Conservation (phyloP, 306 rosid species). For the Ammopiptanthus mongolicus region DNA sequence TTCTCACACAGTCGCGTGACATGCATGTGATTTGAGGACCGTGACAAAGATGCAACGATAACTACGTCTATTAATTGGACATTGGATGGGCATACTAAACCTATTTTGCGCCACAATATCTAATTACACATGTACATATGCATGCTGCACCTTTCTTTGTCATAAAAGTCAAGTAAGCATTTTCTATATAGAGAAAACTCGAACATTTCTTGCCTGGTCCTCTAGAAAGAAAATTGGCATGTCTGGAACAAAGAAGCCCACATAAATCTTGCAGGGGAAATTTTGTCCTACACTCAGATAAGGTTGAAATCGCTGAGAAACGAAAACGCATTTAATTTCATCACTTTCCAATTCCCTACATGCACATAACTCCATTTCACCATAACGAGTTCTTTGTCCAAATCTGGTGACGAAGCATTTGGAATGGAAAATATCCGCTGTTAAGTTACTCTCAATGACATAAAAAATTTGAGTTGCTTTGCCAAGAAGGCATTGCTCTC, state of each 20-base stretch:
- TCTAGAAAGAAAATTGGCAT: background rate
- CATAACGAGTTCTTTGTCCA: constrained; percentile 26
- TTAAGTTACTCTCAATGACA: constrained; percentile 40
- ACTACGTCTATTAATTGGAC: background rate
- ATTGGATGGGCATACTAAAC: background rate
- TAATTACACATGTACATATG: background rate
- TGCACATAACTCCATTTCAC: constrained; percentile 8
- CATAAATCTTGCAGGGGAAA: background rate
- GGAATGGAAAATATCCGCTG: constrained; percentile 48
- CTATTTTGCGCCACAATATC: constrained; percentile 21
- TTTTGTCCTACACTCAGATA: constrained; percentile 7
- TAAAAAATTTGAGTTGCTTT: constrained; percentile 34
- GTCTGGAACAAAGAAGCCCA: background rate
- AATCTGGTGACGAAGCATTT: constrained; percentile 21
- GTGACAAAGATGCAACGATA: background rate
- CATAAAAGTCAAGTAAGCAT: background rate
- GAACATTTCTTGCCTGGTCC: background rate
- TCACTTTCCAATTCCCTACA: constrained; percentile 4
- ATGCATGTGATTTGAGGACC: background rate
- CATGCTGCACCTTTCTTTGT: too few species aligned
- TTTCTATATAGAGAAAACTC: background rate
- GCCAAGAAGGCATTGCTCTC: constrained; percentile 32
- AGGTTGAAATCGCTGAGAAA: constrained; percentile 32
- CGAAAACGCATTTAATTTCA: constrained; percentile 34
- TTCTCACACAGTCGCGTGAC: background rate